Percentiles rank a stretch among this genome's conserved stretches.
These are phyloP conservation scores for Jatropha podagrica DNA, from an alignment of 441 rosid species.

Conservation along the genomic window DNA sequence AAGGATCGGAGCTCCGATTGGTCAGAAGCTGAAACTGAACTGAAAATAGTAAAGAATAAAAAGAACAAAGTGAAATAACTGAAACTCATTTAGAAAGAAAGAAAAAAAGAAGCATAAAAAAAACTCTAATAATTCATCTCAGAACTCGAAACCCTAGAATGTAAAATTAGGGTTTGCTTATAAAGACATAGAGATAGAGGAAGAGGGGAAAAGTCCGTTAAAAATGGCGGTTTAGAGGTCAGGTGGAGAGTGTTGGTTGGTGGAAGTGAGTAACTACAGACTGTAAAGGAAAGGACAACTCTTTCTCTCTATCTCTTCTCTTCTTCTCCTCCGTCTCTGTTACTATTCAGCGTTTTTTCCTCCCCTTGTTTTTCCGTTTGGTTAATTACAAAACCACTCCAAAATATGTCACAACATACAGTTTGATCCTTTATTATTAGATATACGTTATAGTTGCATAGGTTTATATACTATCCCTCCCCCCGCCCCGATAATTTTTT, in stretches of 20 bases:
- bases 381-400: too few relatives aligned
- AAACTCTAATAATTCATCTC: constrained; percentile 23
- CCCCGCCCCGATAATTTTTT: too few relatives aligned
- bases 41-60: constrained; percentile 13
- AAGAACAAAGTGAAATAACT: constrained; percentile 24
- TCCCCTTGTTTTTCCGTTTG: too few relatives aligned
- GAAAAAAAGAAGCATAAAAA: background rate
- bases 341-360: background rate
- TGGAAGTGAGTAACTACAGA: constrained; percentile 39
- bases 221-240: constrained; percentile 39
- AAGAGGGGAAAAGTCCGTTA: constrained; percentile 19
- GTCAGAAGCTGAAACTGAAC: constrained; percentile 18
- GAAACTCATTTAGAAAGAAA: constrained; percentile 46
- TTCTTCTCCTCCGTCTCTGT: background rate
- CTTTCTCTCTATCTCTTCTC: background rate
- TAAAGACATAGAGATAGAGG: background rate
- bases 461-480: too few relatives aligned
- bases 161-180: constrained; percentile 23
- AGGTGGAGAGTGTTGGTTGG: constrained; percentile 35
- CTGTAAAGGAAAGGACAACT: constrained; percentile 42
- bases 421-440: too few relatives aligned
- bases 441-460: too few relatives aligned
- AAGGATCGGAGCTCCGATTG: constrained; percentile 60
- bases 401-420: too few relatives aligned
- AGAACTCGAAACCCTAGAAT: constrained; percentile 22